Base-by-base conservation (phyloP, 331 rosid species). In the Malus hybrid region DNA sequence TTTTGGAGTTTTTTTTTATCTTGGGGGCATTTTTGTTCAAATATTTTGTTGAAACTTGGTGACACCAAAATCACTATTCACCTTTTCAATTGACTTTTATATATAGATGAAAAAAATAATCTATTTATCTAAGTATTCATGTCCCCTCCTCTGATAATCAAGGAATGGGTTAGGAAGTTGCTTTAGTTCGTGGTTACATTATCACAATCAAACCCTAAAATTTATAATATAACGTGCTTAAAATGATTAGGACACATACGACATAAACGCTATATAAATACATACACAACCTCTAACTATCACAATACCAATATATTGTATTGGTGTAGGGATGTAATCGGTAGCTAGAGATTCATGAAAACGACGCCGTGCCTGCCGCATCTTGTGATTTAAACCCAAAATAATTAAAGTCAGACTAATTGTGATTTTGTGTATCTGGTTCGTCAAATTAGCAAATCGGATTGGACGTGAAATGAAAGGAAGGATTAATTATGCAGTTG, bases 311-410 rank as follows among this genome's bases (percentile, higher is more conserved):
- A 42, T 20, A 33, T 3, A 7, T 30, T 63, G 33, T 34, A 65
- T 33, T 24, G 24, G n/a, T 39, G 28, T 36, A 18, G 28, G 68
- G 39, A 15, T 72, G 12, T 72, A 64, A 28, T 58, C 26, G 19
- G 22, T 22, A 2, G 20, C 36, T 20, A 20, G 6, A 6, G 19
- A 57, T 48, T 16, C 58, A 39, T 72, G 76, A 72, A 50, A 60
- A 60, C n/a, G 68, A 72, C 39, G 68, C 61, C 76, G 57, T 72
- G 68, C 68, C 58, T 24, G n/a, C 76, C 15, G n/a, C 39, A 32
- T 33, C 46, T 39, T 39, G 48, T 32, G 19, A 32, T 36, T 39
- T 15, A 20, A 39, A 39, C 46, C 46, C 46, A 39, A 9, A 39
- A 39, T 39, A 39, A 39, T 39, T 39, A 9, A 39, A 39, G 46